Percentiles rank a stretch among this genome's conserved stretches.
phyloP scores from a whole-genome alignment of 305 asterid species.

The Solanum hybrid region DNA sequence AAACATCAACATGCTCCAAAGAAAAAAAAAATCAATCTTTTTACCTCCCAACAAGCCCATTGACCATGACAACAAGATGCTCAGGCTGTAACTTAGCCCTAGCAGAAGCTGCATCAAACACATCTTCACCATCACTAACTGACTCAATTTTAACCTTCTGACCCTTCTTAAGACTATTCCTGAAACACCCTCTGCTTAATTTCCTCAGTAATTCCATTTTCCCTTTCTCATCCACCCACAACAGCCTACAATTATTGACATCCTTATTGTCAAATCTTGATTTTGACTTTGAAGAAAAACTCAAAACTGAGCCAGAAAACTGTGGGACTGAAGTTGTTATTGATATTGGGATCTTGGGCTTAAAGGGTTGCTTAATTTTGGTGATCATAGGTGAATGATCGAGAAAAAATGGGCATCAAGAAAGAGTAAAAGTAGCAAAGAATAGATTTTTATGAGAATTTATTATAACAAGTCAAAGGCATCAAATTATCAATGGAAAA shows the following conservation, averaged over 20 bases:
- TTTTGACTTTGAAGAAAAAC: constrained; percentile 22
- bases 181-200: constrained; percentile 52
- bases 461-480: not conserved
- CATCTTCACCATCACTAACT: constrained; percentile 61
- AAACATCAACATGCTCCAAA: not conserved
- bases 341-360: constrained; percentile 22
- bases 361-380: constrained; percentile 38
- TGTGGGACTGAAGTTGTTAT: constrained; percentile 14
- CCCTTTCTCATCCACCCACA: constrained; percentile 34
- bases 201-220: constrained; percentile 48
- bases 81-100: constrained; percentile 55
- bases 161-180: constrained; percentile 32
- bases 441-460: not conserved
- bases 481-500: not conserved
- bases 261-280: constrained; percentile 11
- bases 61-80: constrained; percentile 54
- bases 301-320: constrained; percentile 23
- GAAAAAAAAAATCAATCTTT: not conserved
- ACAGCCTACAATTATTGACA: constrained; percentile 19
- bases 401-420: constrained; percentile 8
- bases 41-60: constrained; percentile 55
- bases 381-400: constrained; percentile 38
- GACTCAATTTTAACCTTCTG: constrained; percentile 49
- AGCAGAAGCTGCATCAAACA: constrained; percentile 48
- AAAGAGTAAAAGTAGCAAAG: not conserved